Conservation (phyloP, 2,329 filamentous ascomycete species). For the Chrysoporthe austroafricana region DNA sequence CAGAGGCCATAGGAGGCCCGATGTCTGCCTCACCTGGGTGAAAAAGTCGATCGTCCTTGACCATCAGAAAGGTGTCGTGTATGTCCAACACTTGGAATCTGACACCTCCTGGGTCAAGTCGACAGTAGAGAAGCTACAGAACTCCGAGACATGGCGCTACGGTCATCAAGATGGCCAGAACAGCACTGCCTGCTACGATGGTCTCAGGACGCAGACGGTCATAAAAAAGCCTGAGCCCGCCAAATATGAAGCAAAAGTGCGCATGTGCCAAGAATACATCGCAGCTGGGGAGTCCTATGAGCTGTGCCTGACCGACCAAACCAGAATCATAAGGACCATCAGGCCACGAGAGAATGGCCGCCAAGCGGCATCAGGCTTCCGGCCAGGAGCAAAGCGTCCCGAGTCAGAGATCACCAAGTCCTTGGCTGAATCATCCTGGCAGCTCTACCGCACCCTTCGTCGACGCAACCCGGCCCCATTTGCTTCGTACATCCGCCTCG, state of each 20-base stretch:
- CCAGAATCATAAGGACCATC: constrained; percentile 53
- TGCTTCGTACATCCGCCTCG: constrained; percentile 78
- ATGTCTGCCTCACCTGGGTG: constrained; percentile 77
- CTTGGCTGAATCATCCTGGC: constrained; percentile 57
- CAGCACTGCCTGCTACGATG: constrained; percentile 30
- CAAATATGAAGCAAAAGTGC: constrained; percentile 69
- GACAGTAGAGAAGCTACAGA: constrained; percentile 37
- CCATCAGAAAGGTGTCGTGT: constrained; percentile 62
- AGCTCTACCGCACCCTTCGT: constrained; percentile 72
- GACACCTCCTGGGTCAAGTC: constrained; percentile 50
- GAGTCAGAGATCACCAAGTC: background rate
- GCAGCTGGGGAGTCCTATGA: constrained; percentile 83
- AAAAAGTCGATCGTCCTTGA: constrained; percentile 79
- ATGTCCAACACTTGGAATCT: constrained; percentile 67
- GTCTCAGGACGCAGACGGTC: constrained; percentile 33
- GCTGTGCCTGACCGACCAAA: constrained; percentile 79
- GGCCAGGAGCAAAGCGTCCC: constrained; percentile 1
- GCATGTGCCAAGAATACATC: constrained; percentile 70
- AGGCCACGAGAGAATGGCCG: constrained; percentile 35
- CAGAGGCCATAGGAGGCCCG: constrained; percentile 56
- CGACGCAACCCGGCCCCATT: constrained; percentile 80
- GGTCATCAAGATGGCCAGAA: constrained; percentile 27
- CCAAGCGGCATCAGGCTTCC: constrained; percentile 31
- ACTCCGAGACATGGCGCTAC: constrained; percentile 37
- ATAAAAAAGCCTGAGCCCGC: constrained; percentile 23